A percentile compares a stretch with the other conserved stretches of the same genome.
phyloP scores from a whole-genome alignment of 768 basidiomycete species.

The Tricholomella constricta region DNA sequence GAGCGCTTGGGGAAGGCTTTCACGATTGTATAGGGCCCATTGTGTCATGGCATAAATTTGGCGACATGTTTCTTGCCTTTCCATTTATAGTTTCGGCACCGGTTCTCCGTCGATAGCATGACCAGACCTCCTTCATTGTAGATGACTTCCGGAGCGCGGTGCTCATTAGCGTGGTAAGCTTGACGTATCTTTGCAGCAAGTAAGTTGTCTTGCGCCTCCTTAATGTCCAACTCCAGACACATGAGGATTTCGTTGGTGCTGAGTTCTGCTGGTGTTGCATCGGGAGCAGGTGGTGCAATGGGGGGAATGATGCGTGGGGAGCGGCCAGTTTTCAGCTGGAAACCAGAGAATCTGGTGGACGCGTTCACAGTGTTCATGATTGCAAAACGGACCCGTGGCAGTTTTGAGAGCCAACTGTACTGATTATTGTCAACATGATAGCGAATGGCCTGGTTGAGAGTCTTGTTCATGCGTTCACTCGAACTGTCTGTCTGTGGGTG shows the following conservation, averaged over 20 bases:
- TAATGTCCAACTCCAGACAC: conserved; percentile 12
- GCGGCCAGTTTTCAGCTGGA: conserved; percentile 27
- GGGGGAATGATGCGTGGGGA: too few species aligned
- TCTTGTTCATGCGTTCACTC: conserved; percentile 37
- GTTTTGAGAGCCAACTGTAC: conserved; percentile 28
- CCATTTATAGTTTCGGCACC: conserved; percentile 30
- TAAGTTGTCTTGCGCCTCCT: conserved; percentile 35
- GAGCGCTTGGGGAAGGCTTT: conserved; percentile 4
- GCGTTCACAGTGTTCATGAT: conserved; percentile 36
- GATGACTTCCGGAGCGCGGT: conserved; percentile 32
- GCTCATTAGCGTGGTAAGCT: conserved; percentile 29
- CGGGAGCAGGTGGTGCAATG: neutral
- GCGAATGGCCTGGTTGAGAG: too few species aligned
- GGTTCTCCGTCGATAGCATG: too few species aligned
- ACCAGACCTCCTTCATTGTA: too few species aligned
- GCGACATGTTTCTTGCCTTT: too few species aligned
- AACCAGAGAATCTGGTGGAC: conserved; percentile 35
- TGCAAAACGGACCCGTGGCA: conserved; percentile 31
- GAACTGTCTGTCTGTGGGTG: too few species aligned
- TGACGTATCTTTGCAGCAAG: conserved; percentile 28
- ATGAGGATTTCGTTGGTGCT: neutral
- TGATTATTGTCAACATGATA: too few species aligned
- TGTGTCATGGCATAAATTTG: too few species aligned
- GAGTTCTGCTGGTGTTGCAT: neutral
- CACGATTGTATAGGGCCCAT: too few species aligned